Base-by-base conservation (phyloP, 73 alveolate species). In the Symbiodinium pilosum region DNA sequence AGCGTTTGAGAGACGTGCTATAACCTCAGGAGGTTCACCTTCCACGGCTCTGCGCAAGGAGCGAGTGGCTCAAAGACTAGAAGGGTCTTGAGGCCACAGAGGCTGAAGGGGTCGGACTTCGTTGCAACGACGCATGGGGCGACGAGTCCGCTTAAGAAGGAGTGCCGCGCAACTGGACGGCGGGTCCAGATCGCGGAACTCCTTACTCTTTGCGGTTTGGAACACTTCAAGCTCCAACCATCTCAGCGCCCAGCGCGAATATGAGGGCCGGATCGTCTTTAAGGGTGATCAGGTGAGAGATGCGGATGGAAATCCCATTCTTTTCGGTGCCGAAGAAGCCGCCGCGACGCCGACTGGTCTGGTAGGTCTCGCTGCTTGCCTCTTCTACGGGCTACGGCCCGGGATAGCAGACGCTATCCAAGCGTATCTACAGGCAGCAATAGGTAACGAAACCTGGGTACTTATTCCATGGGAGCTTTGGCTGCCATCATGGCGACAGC, bases 191-290 rank as follows among this genome's bases (percentile, higher is more conserved):
- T 84, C 39, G 92, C 92, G 16, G 71, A 84, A 3, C 43, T 84
- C 18, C 44, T 84, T 28, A 84, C 44, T 0, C 75, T 84, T 16
- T 43, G 71, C 34, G 64, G 64, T 7, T 39, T 81, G 32, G 40
- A 81, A 59, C 88, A 81, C 4, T 81, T 38, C 34, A 44, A 84
- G 71, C 73, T 43, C 26, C 73, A 28, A 6, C 73, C 38, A 26
- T 43, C 41, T 16, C 88, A 21, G 0, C 44, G 28, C n/a, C n/a
- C 59, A 40, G 0, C 44, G 28, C 38, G 43, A 84, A 42, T 84
- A 84, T 30, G 43, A 84, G 54, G 92, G 92, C 0, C 92, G 92
- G 18, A 43, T 84, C 11, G 75, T 84, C 73, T 84, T 43, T 28
- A 52, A 73, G 16, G 92, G 92, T 12, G 92, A 42, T 28, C 4